Conservation (phyloP, 2,329 filamentous ascomycete genomes). For the Pseudogymnoascus sp. region DNA sequence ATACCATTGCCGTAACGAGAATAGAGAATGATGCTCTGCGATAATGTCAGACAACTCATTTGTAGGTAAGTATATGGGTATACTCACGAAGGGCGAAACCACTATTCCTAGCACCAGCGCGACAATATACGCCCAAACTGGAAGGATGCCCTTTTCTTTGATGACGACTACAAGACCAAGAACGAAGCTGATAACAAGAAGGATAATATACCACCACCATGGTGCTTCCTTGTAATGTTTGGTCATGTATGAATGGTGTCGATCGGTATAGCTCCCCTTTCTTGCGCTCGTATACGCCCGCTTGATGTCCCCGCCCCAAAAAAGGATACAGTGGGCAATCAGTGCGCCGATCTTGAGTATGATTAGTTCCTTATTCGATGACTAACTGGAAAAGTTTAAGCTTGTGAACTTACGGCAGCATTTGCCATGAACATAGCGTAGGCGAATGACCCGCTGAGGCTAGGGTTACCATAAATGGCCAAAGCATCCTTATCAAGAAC, state of each 20-base stretch:
- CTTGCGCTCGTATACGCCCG: conserved; percentile 39
- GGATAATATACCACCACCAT: conserved; percentile 34
- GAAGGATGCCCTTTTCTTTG: conserved; percentile 29
- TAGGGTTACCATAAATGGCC: conserved; percentile 37
- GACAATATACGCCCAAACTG: conserved; percentile 37
- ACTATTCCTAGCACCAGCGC: conserved; percentile 30
- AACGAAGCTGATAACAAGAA: conserved; percentile 30
- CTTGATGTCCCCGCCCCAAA: conserved; percentile 47
- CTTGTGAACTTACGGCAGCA: conserved; percentile 37
- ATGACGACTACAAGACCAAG: conserved; percentile 35
- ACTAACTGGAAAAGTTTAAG: accelerated
- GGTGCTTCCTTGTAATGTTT: conserved; percentile 39
- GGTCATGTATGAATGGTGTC: conserved; percentile 39
- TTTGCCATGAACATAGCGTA: conserved; percentile 50
- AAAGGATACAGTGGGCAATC: conserved; percentile 43
- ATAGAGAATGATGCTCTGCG: conserved; percentile 42
- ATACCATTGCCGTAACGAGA: conserved; percentile 49
- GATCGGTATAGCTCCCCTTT: conserved; percentile 38
- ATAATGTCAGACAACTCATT: conserved; percentile 13
- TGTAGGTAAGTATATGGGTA: background rate
- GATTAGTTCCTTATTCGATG: conserved; percentile 9
- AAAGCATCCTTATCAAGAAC: conserved; percentile 37
- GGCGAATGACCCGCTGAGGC: conserved; percentile 41
- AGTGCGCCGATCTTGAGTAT: conserved; percentile 44
- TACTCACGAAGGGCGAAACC: conserved; percentile 42